Evolutionary conservation across 352 stramenopile species (phyloP).

Genomic region (Phytophthora pluvialis): DNA sequence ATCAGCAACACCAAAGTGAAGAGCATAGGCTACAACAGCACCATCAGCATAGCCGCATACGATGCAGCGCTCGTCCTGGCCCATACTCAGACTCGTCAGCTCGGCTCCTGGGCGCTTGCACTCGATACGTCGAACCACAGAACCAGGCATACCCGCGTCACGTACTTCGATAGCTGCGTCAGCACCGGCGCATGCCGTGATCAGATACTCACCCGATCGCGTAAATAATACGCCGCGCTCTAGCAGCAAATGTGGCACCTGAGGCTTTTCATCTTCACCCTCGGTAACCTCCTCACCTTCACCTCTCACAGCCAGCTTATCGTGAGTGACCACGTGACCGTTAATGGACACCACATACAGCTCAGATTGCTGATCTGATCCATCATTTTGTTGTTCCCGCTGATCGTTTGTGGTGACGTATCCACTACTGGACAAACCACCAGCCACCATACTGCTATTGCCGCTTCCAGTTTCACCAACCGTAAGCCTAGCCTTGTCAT

Average conservation of each 20-base stretch:
- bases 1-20: slow-evolving; percentile 84
- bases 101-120: slow-evolving; percentile 67
- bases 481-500: slow-evolving; percentile 52
- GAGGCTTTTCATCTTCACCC: slow-evolving; percentile 18
- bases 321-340: slow-evolving; percentile 71
- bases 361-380: slow-evolving; percentile 64
- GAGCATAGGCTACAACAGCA: slow-evolving; percentile 76
- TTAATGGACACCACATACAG: slow-evolving; percentile 87
- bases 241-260: slow-evolving; percentile 59
- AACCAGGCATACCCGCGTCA: slow-evolving; percentile 58
- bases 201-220: slow-evolving; percentile 79
- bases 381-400: slow-evolving; percentile 31
- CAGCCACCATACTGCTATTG: slow-evolving; percentile 47
- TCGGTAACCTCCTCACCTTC: slow-evolving; percentile 33
- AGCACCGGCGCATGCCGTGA: slow-evolving; percentile 61
- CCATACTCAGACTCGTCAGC: slow-evolving; percentile 75
- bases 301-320: slow-evolving; percentile 49
- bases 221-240: slow-evolving; percentile 79
- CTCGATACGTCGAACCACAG: slow-evolving; percentile 78
- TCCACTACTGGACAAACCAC: slow-evolving; percentile 41
- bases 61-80: slow-evolving; percentile 84
- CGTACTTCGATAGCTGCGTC: slow-evolving; percentile 84
- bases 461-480: slow-evolving; percentile 36
- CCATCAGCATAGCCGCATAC: slow-evolving; percentile 84
- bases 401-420: slow-evolving; percentile 40